phyloP scores from a whole-genome alignment of 2,329 filamentous ascomycete genomes.

The Cladophialophora chaetospira region DNA sequence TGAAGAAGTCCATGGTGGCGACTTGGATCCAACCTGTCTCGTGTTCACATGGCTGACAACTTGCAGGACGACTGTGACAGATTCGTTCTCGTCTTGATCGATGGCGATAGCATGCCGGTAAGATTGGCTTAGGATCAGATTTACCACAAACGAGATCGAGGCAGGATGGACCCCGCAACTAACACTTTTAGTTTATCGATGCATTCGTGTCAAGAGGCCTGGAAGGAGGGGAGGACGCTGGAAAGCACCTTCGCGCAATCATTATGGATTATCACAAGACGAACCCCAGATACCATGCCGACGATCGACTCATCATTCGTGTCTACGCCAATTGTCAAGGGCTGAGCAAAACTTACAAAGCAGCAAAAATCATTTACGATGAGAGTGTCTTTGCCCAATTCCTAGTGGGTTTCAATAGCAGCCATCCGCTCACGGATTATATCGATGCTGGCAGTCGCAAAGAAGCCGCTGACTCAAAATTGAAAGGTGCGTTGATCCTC shows the following conservation, averaged over 20 bases:
- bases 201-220: conserved; percentile 24
- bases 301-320: conserved; percentile 38
- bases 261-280: conserved; percentile 23
- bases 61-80: conserved; percentile 28
- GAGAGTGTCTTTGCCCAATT: conserved; percentile 39
- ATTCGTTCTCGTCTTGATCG: conserved; percentile 34
- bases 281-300: conserved; percentile 29
- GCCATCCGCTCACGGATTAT: conserved; percentile 42
- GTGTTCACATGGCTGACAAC: conserved; percentile 15
- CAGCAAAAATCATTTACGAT: conserved; percentile 33
- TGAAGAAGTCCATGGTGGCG: conserved; percentile 26
- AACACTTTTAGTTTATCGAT: conserved; percentile 26
- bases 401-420: conserved; percentile 48
- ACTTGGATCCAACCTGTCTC: neutral
- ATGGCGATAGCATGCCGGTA: conserved; percentile 42
- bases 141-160: neutral
- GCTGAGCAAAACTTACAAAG: conserved; percentile 40
- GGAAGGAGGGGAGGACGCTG: conserved; percentile 29
- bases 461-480: conserved; percentile 47
- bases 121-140: conserved; percentile 17
- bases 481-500: conserved; percentile 40
- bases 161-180: neutral
- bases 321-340: conserved; percentile 46
- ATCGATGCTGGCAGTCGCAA: conserved; percentile 49
- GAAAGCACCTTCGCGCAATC: conserved; percentile 26